Evolutionary conservation across 345 rosid species (phyloP).

Genomic region (Melaleuca alternifolia): DNA sequence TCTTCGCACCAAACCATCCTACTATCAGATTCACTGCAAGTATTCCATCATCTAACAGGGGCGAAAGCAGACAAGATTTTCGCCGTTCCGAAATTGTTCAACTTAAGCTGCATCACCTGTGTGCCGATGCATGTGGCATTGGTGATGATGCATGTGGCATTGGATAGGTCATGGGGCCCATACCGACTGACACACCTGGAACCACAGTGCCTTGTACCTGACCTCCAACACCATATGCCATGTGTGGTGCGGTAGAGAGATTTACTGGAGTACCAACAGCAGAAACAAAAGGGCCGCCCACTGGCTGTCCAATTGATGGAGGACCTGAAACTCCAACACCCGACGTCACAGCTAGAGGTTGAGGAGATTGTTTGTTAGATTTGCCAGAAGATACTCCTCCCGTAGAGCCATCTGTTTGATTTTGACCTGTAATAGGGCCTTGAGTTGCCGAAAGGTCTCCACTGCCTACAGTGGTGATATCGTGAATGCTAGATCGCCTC

Average conservation of each 20-base stretch:
- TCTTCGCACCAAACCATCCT: neutral
- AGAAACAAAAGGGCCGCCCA: neutral
- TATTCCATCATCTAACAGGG: neutral
- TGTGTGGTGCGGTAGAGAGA: neutral
- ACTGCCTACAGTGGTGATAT: slow-evolving; percentile 4
- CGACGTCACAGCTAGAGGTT: neutral
- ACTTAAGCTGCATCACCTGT: neutral
- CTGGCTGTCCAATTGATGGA: slow-evolving; percentile 1
- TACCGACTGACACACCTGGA: neutral
- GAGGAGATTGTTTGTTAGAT: neutral
- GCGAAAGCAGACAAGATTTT: neutral
- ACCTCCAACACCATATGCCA: neutral
- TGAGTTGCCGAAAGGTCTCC: slow-evolving; percentile 6
- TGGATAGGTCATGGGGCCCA: neutral
- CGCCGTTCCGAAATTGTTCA: neutral
- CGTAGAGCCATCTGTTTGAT: neutral
- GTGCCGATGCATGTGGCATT: neutral
- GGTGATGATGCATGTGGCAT: neutral
- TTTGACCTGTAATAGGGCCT: slow-evolving; percentile 11
- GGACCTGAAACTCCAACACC: neutral
- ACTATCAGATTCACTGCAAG: neutral
- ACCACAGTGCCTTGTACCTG: neutral
- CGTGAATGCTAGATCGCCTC: slow-evolving; percentile 14
- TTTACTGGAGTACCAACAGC: slow-evolving; percentile 13
- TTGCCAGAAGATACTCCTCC: slow-evolving; percentile 3